These are phyloP conservation scores for Saccharomyces kudriavzevii DNA, from an alignment of 805 yeast genomes.

Conservation along the genomic window DNA sequence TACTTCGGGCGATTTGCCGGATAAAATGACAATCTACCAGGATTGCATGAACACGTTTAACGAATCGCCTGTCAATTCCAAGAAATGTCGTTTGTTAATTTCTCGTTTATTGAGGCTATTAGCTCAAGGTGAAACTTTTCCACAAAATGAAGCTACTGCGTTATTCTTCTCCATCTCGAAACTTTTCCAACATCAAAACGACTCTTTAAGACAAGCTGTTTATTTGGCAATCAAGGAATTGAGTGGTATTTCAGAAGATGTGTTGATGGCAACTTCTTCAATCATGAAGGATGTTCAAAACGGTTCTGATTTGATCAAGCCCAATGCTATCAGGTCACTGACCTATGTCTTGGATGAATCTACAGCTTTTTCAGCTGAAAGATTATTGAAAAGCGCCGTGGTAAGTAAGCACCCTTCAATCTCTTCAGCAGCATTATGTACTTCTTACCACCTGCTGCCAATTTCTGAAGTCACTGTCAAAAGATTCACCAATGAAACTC, in stretches of 20 bases:
- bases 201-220: constrained; percentile 81
- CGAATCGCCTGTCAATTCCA: constrained; percentile 81
- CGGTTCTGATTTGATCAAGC: constrained; percentile 77
- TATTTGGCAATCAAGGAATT: constrained; percentile 91
- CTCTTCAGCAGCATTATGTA: constrained; percentile 88
- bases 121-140: constrained; percentile 81
- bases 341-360: constrained; percentile 82
- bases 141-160: constrained; percentile 81
- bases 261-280: constrained; percentile 94
- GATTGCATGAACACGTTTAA: constrained; percentile 90
- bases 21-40: constrained; percentile 95
- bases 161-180: constrained; percentile 90
- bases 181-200: constrained; percentile 82
- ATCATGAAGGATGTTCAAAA: constrained; percentile 96
- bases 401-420: constrained; percentile 84
- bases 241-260: constrained; percentile 76
- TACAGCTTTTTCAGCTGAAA: constrained; percentile 88
- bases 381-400: constrained; percentile 84
- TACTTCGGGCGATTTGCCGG: constrained; percentile 63
- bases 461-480: constrained; percentile 86
- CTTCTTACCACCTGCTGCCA: constrained; percentile 84
- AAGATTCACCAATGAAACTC: constrained; percentile 89
- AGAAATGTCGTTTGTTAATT: constrained; percentile 73
- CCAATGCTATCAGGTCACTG: constrained; percentile 89
- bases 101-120: constrained; percentile 77